Percentiles rank a stretch among this genome's conserved stretches.
phyloP scores from a whole-genome alignment of 129 eudicot species.

The Flaveria ramosissima region DNA sequence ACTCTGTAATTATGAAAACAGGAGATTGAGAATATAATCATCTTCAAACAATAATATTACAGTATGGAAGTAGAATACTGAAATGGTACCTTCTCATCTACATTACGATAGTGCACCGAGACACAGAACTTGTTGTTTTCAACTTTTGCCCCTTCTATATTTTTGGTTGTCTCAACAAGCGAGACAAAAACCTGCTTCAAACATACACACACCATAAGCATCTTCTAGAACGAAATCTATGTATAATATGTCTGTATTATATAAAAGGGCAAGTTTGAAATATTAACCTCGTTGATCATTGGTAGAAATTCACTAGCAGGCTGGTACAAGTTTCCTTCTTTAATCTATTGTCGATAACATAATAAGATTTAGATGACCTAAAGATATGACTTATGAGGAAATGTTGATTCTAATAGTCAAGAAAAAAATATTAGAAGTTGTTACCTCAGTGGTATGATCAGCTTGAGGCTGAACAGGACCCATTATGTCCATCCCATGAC shows the following conservation, averaged over 20 bases:
- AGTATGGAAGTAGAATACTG: background rate
- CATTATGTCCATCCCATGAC: slow-evolving; percentile 99
- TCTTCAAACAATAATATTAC: background rate
- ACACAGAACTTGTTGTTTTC: slow-evolving; percentile 95
- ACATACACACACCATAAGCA: slow-evolving; percentile 12
- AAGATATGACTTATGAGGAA: background rate
- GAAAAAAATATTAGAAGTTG: background rate
- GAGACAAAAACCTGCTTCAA: slow-evolving; percentile 53
- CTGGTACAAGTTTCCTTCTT: slow-evolving; percentile 69
- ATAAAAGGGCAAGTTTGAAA: background rate
- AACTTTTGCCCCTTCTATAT: slow-evolving; percentile 70
- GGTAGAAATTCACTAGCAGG: slow-evolving; percentile 89
- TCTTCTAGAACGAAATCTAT: background rate
- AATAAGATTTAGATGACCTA: slow-evolving; percentile 19
- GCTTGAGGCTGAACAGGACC: slow-evolving; percentile 61
- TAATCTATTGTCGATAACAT: slow-evolving; percentile 38
- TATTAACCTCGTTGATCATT: slow-evolving; percentile 71
- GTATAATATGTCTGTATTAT: background rate
- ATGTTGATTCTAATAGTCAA: background rate
- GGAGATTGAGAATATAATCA: background rate
- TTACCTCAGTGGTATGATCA: slow-evolving; percentile 60
- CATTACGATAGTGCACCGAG: slow-evolving; percentile 94
- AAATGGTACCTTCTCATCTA: slow-evolving; percentile 71
- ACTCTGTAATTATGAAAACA: slow-evolving; percentile 42
- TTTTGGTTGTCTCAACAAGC: slow-evolving; percentile 66